Conservation (phyloP, 371 early-diverging fungal genomes). For the Sporodiniella umbellata region DNA sequence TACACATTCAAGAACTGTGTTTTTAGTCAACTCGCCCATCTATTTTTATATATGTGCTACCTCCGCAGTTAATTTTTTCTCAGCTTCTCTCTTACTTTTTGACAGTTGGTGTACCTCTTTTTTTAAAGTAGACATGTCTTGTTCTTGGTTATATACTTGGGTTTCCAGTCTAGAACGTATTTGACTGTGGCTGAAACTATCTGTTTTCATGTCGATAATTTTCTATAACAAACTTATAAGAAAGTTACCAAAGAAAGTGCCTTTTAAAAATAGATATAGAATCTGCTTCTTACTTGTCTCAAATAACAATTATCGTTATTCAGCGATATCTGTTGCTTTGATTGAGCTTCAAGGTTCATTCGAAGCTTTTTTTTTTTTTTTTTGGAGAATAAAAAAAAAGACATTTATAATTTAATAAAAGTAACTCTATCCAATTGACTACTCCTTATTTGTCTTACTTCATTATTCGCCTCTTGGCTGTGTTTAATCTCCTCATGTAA, state of each 20-base stretch:
- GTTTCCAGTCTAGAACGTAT: conserved; percentile 47
- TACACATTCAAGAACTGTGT: conserved; percentile 1
- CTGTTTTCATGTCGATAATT: conserved; percentile 37
- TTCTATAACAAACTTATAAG: conserved; percentile 21
- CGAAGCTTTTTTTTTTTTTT: conserved; percentile 26
- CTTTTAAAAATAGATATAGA: too few relatives aligned
- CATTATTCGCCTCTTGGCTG: conserved; percentile 15
- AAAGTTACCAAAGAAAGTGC: too few relatives aligned
- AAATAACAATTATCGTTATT: conserved; percentile 37
- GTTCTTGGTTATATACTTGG: conserved; percentile 45
- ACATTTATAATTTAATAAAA: too few relatives aligned
- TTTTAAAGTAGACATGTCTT: conserved; percentile 28
- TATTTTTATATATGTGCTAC: conserved; percentile 7
- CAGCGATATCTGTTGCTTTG: conserved; percentile 26
- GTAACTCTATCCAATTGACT: background rate
- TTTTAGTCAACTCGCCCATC: background rate
- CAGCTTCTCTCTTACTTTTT: conserved; percentile 38
- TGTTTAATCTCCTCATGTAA: conserved; percentile 21
- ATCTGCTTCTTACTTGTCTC: conserved; percentile 24
- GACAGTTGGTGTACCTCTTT: conserved; percentile 40
- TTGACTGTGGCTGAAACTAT: conserved; percentile 37
- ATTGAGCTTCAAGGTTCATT: conserved; percentile 29
- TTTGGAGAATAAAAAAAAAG: too few relatives aligned
- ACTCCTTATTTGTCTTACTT: conserved; percentile 6
- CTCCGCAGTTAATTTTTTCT: conserved; percentile 36